Conservation (phyloP, 1,284 basidiomycete genomes). For the Marasmius tenuissimus region DNA sequence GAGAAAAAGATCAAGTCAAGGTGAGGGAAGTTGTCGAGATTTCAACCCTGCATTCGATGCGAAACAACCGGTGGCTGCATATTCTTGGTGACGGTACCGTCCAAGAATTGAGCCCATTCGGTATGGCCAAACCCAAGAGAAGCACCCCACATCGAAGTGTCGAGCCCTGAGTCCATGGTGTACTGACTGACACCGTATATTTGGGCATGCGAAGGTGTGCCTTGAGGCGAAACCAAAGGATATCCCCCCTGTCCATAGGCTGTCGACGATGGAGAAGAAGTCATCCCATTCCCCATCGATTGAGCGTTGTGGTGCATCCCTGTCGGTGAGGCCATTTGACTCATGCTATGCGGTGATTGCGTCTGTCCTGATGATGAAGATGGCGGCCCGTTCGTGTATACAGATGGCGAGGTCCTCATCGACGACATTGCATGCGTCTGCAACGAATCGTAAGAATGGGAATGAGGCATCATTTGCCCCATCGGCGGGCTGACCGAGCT, state of each 20-base stretch:
- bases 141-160: constrained; percentile 57
- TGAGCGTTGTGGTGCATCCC: background rate
- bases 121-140: constrained; percentile 59
- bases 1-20: background rate
- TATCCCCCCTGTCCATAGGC: background rate
- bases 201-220: background rate
- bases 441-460: constrained; percentile 34
- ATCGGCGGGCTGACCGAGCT: constrained; percentile 48
- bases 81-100: constrained; percentile 7
- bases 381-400: constrained; percentile 19
- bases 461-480: constrained; percentile 30
- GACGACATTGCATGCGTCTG: constrained; percentile 35
- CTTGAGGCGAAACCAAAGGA: background rate
- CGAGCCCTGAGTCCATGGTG: constrained; percentile 42
- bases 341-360: constrained; percentile 14
- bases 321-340: constrained; percentile 18
- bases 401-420: constrained; percentile 25
- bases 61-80: constrained; percentile 3
- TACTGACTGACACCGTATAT: constrained; percentile 29
- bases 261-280: constrained; percentile 4
- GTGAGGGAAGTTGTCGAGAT: background rate
- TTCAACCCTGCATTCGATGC: constrained; percentile 11
- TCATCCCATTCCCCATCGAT: background rate
- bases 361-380: constrained; percentile 16
- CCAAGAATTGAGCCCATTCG: constrained; percentile 53